Percentiles rank a stretch among this genome's conserved stretches.
These are phyloP conservation scores for Brassica incana DNA, from an alignment of 345 rosid species.

Conservation along the genomic window DNA sequence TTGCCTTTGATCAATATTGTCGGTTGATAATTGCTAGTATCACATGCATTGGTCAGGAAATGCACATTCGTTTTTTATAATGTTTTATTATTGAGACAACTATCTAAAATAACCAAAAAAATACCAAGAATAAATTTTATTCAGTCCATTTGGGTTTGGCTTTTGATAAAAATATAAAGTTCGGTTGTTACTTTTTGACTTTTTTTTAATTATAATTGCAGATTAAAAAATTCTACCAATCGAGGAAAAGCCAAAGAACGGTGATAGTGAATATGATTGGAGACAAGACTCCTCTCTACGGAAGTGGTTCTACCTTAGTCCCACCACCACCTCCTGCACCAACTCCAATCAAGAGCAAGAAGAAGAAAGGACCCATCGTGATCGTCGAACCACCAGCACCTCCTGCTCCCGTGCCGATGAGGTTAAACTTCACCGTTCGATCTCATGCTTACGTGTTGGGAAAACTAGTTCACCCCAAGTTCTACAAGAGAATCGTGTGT, in stretches of 20 bases:
- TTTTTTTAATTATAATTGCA: slow-evolving; percentile 25
- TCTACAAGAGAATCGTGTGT: slow-evolving; percentile 71
- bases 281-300: slow-evolving; percentile 75
- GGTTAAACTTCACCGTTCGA: slow-evolving; percentile 58
- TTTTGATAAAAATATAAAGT: not conserved
- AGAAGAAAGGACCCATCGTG: slow-evolving; percentile 32
- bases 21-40: slow-evolving; percentile 23
- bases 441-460: slow-evolving; percentile 89
- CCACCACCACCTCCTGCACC: slow-evolving; percentile 53
- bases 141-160: not conserved
- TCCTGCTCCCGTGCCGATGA: slow-evolving; percentile 60
- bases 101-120: not conserved
- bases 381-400: slow-evolving; percentile 32
- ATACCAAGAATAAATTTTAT: not conserved
- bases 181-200: not conserved
- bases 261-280: slow-evolving; percentile 56
- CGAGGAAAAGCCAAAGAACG: slow-evolving; percentile 74
- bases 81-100: not conserved
- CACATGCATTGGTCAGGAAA: slow-evolving; percentile 28
- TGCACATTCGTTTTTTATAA: slow-evolving; percentile 1
- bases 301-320: slow-evolving; percentile 66
- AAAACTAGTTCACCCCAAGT: slow-evolving; percentile 78
- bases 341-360: slow-evolving; percentile 44
- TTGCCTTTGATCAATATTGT: slow-evolving; percentile 22
- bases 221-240: slow-evolving; percentile 79